Conservation (phyloP, 2,329 filamentous ascomycete genomes). For the Alternaria sp. region DNA sequence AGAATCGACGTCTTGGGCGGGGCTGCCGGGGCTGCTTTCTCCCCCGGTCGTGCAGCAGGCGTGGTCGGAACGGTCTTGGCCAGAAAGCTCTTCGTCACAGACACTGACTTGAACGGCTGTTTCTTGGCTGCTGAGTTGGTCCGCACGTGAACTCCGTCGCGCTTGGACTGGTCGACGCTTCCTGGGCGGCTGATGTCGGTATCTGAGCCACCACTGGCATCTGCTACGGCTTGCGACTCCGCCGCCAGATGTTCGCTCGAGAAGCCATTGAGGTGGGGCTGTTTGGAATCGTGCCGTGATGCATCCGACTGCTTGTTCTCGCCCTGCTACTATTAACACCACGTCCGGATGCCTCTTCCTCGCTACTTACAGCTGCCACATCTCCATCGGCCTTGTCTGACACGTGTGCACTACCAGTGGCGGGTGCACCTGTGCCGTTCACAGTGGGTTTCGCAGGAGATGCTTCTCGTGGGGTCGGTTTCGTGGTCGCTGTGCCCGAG, state of each 20-base stretch:
- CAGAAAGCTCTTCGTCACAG: slow-evolving; percentile 85
- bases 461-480: slow-evolving; percentile 30
- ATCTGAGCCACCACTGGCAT: slow-evolving; percentile 76
- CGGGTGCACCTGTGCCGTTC: slow-evolving; percentile 26
- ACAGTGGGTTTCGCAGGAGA: slow-evolving; percentile 49
- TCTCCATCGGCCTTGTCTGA: slow-evolving; percentile 24
- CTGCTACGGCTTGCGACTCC: slow-evolving; percentile 60
- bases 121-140: slow-evolving; percentile 69
- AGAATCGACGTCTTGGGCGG: slow-evolving; percentile 57
- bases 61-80: slow-evolving; percentile 69
- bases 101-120: slow-evolving; percentile 81
- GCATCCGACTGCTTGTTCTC: slow-evolving; percentile 18
- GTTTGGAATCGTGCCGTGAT: slow-evolving; percentile 24
- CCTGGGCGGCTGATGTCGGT: slow-evolving; percentile 72
- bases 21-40: slow-evolving; percentile 57
- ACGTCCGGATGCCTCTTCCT: neutral
- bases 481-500: slow-evolving; percentile 44
- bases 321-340: slow-evolving; percentile 25
- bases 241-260: slow-evolving; percentile 41
- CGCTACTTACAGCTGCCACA: slow-evolving; percentile 31
- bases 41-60: slow-evolving; percentile 58
- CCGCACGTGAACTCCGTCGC: slow-evolving; percentile 65
- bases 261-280: slow-evolving; percentile 45
- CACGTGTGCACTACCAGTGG: slow-evolving; percentile 22
- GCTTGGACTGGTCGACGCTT: slow-evolving; percentile 58